Evolutionary conservation across 257 asterid species (phyloP).

Genomic region (Solanum okadae): DNA sequence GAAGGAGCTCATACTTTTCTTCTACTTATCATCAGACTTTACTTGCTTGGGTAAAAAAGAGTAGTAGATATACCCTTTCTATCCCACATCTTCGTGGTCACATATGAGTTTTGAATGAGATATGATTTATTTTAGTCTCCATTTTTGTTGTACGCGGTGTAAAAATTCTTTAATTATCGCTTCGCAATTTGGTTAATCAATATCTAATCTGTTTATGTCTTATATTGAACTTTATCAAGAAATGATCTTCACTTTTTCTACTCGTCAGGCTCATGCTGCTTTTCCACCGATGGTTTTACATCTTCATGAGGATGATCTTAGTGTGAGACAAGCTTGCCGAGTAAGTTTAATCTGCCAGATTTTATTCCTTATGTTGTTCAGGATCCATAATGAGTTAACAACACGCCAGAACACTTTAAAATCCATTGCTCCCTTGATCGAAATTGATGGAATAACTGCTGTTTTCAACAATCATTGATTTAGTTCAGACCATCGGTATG

Average conservation of each 20-base stretch:
- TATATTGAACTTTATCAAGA: background rate
- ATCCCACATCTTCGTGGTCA: background rate
- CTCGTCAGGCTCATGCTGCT: slow-evolving; percentile 62
- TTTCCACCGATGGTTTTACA: slow-evolving; percentile 81
- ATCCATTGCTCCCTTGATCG: slow-evolving; percentile 63
- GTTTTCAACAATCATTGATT: slow-evolving; percentile 67
- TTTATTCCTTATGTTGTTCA: slow-evolving; percentile 8
- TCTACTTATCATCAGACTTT: background rate
- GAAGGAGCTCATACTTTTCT: background rate
- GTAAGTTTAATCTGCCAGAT: slow-evolving; percentile 28
- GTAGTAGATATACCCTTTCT: background rate
- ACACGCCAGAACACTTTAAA: slow-evolving; percentile 58
- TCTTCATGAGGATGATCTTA: slow-evolving; percentile 85
- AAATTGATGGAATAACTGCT: slow-evolving; percentile 52
- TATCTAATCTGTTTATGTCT: background rate
- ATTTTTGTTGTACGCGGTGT: background rate
- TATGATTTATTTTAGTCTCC: background rate
- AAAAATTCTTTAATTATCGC: background rate
- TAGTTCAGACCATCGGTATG: slow-evolving; percentile 77
- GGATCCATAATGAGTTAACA: background rate
- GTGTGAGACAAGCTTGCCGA: slow-evolving; percentile 90
- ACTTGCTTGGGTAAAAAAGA: background rate
- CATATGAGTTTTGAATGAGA: background rate
- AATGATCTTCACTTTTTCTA: background rate
- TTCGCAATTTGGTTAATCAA: background rate